Conservation (phyloP, 257 asterid genomes). For the Catharanthus roseus region DNA sequence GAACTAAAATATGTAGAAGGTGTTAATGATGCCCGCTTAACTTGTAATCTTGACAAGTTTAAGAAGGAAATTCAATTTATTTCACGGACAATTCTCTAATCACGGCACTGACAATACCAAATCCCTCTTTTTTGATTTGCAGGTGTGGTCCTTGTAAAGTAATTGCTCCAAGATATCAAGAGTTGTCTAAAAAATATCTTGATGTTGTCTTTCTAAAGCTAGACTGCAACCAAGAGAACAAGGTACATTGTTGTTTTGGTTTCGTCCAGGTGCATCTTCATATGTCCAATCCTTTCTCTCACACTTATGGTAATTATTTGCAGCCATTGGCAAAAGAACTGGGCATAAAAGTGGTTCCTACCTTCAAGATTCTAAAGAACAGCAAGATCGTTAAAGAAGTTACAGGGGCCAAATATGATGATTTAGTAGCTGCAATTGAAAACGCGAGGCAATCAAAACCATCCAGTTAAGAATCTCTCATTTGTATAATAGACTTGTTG, state of each 20-base stretch:
- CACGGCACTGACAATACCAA: neutral
- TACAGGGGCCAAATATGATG: slow-evolving; percentile 75
- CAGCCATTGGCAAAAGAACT: slow-evolving; percentile 86
- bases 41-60: neutral
- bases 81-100: neutral
- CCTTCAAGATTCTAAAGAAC: slow-evolving; percentile 76
- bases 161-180: slow-evolving; percentile 70
- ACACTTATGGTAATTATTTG: slow-evolving; percentile 10
- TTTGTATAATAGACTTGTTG: neutral
- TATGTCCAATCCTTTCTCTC: neutral
- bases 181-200: slow-evolving; percentile 50
- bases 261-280: neutral
- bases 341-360: slow-evolving; percentile 87
- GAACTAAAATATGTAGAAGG: neutral
- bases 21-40: too few relatives aligned
- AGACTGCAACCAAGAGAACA: slow-evolving; percentile 92
- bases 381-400: slow-evolving; percentile 69
- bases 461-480: neutral
- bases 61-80: neutral
- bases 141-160: slow-evolving; percentile 99
- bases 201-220: slow-evolving; percentile 85
- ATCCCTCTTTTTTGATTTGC: slow-evolving; percentile 20
- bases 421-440: slow-evolving; percentile 61
- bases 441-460: slow-evolving; percentile 24
- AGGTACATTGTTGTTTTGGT: slow-evolving; percentile 28